Conservation (phyloP, 1,139 yeast species). For the Hyphopichia burtonii region DNA sequence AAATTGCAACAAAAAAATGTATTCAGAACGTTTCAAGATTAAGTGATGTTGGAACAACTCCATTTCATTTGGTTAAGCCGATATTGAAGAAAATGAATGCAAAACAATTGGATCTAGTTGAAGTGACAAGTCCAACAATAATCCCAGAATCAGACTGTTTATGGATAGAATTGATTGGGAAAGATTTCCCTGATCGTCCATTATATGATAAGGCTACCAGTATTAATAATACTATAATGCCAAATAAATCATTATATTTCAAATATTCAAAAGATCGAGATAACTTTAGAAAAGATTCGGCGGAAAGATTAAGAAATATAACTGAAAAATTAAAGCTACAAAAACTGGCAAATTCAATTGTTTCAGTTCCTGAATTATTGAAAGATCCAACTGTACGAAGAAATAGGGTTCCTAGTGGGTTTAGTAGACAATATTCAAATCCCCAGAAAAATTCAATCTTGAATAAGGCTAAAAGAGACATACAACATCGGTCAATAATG, state of each 20-base stretch:
- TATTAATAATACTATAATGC: conserved; percentile 21
- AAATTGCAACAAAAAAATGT: conserved; percentile 14
- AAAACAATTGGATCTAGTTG: conserved; percentile 47
- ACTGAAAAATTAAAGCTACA: conserved; percentile 41
- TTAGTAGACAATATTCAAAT: conserved; percentile 4
- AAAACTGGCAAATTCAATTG: conserved; percentile 48
- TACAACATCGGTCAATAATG: conserved; percentile 33
- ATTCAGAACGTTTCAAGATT: conserved; percentile 11
- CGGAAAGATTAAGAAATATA: conserved; percentile 46
- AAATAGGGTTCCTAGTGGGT: conserved; percentile 9
- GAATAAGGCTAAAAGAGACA: conserved; percentile 34
- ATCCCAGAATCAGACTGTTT: conserved; percentile 50
- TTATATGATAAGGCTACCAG: conserved; percentile 4
- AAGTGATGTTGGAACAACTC: conserved; percentile 42
- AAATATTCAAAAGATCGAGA: conserved; percentile 45
- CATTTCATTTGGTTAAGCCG: conserved; percentile 47
- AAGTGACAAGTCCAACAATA: conserved; percentile 41
- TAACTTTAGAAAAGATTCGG: conserved; percentile 47
- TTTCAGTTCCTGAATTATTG: conserved; percentile 35
- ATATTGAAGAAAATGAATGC: conserved; percentile 43
- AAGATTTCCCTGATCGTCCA: conserved; percentile 52
- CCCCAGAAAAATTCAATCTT: conserved; percentile 29
- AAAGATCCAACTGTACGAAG: conserved; percentile 40
- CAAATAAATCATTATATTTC: conserved; percentile 41
- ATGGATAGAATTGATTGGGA: conserved; percentile 46